phyloP scores from a whole-genome alignment of 2,329 filamentous ascomycete genomes.

The Cytospora piceae region DNA sequence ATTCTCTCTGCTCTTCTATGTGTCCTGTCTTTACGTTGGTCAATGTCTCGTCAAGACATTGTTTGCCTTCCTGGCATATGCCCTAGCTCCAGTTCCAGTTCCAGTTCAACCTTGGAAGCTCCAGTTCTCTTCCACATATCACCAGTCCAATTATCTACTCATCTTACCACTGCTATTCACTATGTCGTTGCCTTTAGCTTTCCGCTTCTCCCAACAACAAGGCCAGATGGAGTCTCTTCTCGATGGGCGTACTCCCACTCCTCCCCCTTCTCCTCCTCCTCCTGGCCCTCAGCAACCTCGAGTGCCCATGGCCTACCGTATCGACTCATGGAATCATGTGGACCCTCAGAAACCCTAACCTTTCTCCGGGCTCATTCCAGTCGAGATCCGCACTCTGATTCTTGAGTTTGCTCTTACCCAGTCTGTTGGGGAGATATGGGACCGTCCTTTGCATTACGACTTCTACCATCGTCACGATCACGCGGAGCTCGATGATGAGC shows the following conservation, averaged over 20 bases:
- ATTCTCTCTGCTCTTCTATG: not conserved
- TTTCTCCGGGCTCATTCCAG: constrained; percentile 9
- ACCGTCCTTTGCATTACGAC: constrained; percentile 5
- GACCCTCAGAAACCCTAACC: constrained; percentile 8
- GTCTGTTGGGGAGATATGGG: not conserved
- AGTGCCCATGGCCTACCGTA: constrained; percentile 10
- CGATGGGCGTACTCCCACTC: not conserved
- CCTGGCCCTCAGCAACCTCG: not conserved
- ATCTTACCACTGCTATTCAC: not conserved
- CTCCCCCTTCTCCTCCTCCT: not conserved
- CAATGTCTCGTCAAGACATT: not conserved
- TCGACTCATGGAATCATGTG: not conserved
- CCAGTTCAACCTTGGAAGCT: not conserved
- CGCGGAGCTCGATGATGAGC: constrained; percentile 15
- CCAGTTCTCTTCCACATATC: too few relatives aligned
- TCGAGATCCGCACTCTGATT: constrained; percentile 13
- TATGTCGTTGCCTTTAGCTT: not conserved
- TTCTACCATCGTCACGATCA: constrained; percentile 16
- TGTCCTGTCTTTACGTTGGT: too few relatives aligned
- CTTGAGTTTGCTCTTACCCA: constrained; percentile 9
- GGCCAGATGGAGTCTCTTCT: too few relatives aligned
- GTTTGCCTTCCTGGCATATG: not conserved
- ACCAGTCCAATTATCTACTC: not conserved
- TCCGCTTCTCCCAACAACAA: not conserved
- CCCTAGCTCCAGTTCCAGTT: not conserved